Evolutionary conservation across 192 early-diverging fungal genomes (phyloP).

Genomic region (Entomortierella lignicola): DNA sequence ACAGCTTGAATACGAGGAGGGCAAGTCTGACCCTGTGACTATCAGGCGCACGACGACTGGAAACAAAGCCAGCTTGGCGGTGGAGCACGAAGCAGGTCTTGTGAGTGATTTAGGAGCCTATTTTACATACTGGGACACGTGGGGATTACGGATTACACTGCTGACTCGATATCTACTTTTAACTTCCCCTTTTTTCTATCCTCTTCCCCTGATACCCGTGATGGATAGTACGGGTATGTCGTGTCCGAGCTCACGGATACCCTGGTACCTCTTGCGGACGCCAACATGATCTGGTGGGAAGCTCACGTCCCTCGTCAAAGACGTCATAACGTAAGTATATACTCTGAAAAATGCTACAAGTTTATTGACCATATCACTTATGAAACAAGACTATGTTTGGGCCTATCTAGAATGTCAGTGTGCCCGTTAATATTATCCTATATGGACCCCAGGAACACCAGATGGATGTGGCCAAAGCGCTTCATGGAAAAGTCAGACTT

Average conservation of each 20-base stretch:
- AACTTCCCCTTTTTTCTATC: constrained; percentile 5
- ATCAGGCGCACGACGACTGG: constrained; percentile 28
- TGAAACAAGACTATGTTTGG: not conserved
- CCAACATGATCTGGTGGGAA: constrained; percentile 49
- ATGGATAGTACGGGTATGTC: constrained; percentile 40
- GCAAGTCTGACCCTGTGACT: constrained; percentile 35
- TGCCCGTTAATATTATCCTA: constrained; percentile 53
- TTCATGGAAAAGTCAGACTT: constrained; percentile 38
- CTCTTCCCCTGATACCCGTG: constrained; percentile 2
- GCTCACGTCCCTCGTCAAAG: constrained; percentile 39
- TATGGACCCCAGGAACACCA: constrained; percentile 48
- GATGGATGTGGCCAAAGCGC: constrained; percentile 29
- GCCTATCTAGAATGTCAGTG: constrained; percentile 37
- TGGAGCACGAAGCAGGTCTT: constrained; percentile 39
- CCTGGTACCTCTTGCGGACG: constrained; percentile 34
- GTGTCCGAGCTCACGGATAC: constrained; percentile 46
- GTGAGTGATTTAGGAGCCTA: constrained; percentile 9
- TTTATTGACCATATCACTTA: not conserved
- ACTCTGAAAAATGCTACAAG: not conserved
- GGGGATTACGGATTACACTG: not conserved
- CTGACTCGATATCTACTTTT: constrained; percentile 8
- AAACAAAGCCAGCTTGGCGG: constrained; percentile 38
- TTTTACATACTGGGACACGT: not conserved
- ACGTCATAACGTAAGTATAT: constrained; percentile 26
- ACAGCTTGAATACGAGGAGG: constrained; percentile 44